Evolutionary conservation across 108 stramenopile species (phyloP).

Genomic region (Fragilaria crotonensis): DNA sequence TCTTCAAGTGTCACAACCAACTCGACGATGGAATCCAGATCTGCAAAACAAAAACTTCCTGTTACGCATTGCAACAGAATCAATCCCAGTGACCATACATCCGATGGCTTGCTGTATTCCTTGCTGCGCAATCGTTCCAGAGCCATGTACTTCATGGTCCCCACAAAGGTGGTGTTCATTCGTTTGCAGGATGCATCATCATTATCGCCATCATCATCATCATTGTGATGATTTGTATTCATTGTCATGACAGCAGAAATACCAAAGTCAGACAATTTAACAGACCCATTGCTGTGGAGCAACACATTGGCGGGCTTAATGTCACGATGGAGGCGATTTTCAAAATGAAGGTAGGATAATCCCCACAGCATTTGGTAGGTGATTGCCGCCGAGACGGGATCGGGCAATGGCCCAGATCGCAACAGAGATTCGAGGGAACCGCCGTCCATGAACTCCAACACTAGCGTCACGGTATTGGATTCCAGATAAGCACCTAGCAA

Average conservation of each 20-base stretch:
- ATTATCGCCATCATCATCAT: no score
- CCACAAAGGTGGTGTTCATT: conserved; percentile 73
- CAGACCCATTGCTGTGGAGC: conserved; percentile 54
- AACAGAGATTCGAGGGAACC: conserved; percentile 49
- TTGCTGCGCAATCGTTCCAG: conserved; percentile 77
- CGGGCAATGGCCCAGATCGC: conserved; percentile 20
- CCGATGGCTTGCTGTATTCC: conserved; percentile 64
- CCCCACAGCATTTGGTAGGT: conserved; percentile 83
- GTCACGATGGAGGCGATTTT: conserved; percentile 81
- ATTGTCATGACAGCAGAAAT: conserved; percentile 31
- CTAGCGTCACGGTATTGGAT: conserved; percentile 42
- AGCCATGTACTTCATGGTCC: conserved; percentile 85
- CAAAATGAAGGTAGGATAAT: conserved; percentile 75
- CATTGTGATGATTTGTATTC: no score
- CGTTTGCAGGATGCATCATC: conserved; percentile 31
- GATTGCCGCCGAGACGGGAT: conserved; percentile 56
- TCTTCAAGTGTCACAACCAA: conserved; percentile 28
- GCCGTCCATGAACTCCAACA: conserved; percentile 77
- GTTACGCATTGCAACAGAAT: conserved; percentile 62
- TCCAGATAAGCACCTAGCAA: conserved; percentile 72
- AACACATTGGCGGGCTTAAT: conserved; percentile 90
- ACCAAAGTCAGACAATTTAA: conserved; percentile 93
- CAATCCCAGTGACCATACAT: conserved; percentile 90
- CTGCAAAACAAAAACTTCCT: conserved; percentile 50
- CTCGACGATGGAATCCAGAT: conserved; percentile 40